Evolutionary conservation across 345 rosid species (phyloP).

Genomic region (Trapa bicornis): DNA sequence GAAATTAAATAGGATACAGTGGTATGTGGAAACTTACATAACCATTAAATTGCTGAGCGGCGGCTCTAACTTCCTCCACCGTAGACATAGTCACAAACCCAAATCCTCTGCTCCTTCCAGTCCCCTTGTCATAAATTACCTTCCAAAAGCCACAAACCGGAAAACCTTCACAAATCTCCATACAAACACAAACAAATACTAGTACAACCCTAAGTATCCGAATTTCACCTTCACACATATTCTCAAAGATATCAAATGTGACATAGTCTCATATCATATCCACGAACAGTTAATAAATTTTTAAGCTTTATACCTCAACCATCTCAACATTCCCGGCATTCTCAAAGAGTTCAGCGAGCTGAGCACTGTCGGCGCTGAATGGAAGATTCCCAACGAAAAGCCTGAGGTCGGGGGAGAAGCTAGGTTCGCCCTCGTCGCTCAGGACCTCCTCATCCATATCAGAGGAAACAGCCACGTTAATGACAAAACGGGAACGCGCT

Average conservation of each 20-base stretch:
- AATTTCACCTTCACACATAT: no score
- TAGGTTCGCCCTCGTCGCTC: slow-evolving; percentile 29
- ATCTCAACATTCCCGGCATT: slow-evolving; percentile 78
- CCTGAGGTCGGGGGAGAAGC: slow-evolving; percentile 63
- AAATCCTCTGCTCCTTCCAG: slow-evolving; percentile 96
- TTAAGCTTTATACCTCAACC: slow-evolving; percentile 59
- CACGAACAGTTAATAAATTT: not conserved
- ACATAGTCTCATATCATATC: not conserved
- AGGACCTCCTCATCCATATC: slow-evolving; percentile 54
- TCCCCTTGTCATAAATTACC: slow-evolving; percentile 88
- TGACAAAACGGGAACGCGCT: slow-evolving; percentile 33
- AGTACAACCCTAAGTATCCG: not conserved
- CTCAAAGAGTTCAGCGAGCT: slow-evolving; percentile 76
- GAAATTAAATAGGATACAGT: not conserved
- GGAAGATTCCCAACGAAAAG: slow-evolving; percentile 97
- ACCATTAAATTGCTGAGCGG: slow-evolving; percentile 77
- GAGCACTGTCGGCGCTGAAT: slow-evolving; percentile 71
- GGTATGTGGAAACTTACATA: slow-evolving; percentile 41
- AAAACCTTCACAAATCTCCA: not conserved
- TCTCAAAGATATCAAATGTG: not conserved
- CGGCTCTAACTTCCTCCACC: slow-evolving; percentile 59
- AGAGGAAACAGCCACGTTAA: slow-evolving; percentile 48
- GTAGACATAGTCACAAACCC: slow-evolving; percentile 93
- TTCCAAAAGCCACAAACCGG: slow-evolving; percentile 16
- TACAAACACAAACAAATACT: not conserved